Evolutionary conservation across 305 asterid species (phyloP), one percentile per base, ranked within the genome.

Genomic region (Lippia alba): DNA sequence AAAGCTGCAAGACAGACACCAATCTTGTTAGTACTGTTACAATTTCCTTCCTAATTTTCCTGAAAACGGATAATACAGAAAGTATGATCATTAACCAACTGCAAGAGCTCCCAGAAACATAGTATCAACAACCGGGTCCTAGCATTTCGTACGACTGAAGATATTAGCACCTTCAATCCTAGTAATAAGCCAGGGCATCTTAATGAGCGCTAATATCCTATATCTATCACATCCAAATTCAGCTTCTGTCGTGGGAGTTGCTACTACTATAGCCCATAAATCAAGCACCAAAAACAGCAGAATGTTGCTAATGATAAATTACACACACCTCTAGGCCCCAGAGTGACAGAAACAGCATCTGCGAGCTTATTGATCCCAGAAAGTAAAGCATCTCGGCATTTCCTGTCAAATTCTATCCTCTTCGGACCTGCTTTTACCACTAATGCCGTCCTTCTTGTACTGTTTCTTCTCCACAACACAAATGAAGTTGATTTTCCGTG

Each of bases 301-400:
- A 33, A 56, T 33, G n/a, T 17, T 74, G 56, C 8, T 36, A 72
- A 56, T n/a, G 5, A 41, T 4, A 61, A 7, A 49, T 34, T 30
- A 5, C 16, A 39, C 19, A 39, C 39, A 89, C 98, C 99, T 87
- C 76, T 91, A 69, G 98, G 98, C 67, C 99, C 98, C 61, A 94
- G 78, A 19, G 99, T 94, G 56, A 91, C 90, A 55, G 98, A 87
- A 83, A 92, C 98, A 76, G 91, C 96, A 87, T 94, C 97, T 18
- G 98, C 97, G 56, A 91, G 96, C 83, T 91, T 91, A 82, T 90
- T 88, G 76, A 94, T 88, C 48, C 99, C 98, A 56, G 86, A 81
- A 74, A 91, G 91, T 66, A 94, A 82, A 49, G 87, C 82, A 61
- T 83, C 91, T 74, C 97, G 83, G 77, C 96, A 90, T 55, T 87